phyloP scores from a whole-genome alignment of 805 yeast species.

The Candida palmyrensis region DNA sequence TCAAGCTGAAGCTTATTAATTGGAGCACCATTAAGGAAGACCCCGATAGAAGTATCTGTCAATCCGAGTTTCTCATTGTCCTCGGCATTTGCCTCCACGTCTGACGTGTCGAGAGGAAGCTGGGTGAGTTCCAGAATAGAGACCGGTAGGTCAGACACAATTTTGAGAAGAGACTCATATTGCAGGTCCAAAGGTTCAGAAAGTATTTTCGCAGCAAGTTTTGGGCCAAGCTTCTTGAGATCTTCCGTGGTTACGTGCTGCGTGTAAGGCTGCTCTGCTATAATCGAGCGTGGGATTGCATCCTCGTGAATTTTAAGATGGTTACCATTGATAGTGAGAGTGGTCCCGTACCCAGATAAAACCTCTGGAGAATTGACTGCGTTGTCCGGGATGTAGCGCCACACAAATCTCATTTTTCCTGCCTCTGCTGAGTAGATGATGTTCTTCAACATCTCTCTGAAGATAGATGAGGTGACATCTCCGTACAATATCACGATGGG shows the following conservation, averaged over 20 bases:
- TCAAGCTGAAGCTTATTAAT: constrained; percentile 42
- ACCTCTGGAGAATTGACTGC: constrained; percentile 16
- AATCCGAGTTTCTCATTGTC: constrained; percentile 34
- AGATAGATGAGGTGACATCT: constrained; percentile 44
- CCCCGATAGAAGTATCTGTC: constrained; percentile 37
- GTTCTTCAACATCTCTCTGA: constrained; percentile 53
- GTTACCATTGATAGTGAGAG: too few species aligned
- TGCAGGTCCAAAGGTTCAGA: constrained; percentile 8
- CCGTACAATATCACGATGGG: constrained; percentile 70
- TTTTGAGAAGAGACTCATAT: constrained; percentile 32
- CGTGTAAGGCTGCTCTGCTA: too few species aligned
- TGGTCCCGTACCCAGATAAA: constrained; percentile 63
- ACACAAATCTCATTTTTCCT: constrained; percentile 67
- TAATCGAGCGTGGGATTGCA: not conserved
- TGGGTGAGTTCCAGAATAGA: constrained; percentile 33
- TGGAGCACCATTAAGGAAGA: constrained; percentile 69
- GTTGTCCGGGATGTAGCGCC: constrained; percentile 52
- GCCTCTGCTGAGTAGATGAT: constrained; percentile 53
- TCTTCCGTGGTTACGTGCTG: constrained; percentile 14
- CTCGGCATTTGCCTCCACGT: constrained; percentile 19
- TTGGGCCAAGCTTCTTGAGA: constrained; percentile 32
- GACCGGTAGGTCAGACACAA: constrained; percentile 53
- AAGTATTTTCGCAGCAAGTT: constrained; percentile 28
- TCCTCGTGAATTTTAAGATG: constrained; percentile 60
- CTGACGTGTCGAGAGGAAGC: constrained; percentile 10